Conservation (phyloP, 345 rosid species). For the Salix arbutifolia region DNA sequence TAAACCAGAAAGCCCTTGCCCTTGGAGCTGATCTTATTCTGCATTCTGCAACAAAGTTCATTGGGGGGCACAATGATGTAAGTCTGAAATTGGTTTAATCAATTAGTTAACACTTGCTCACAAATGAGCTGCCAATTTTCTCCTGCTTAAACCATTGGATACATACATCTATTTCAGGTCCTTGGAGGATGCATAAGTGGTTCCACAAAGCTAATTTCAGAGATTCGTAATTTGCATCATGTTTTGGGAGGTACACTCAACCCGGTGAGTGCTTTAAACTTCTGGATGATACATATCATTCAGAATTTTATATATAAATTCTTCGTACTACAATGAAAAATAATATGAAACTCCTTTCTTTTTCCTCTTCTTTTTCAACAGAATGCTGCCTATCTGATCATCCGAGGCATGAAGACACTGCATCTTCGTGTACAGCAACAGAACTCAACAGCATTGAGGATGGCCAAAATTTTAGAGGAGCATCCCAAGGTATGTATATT, state of each 20-base stretch:
- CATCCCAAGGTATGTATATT: constrained; percentile 76
- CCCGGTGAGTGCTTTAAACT: constrained; percentile 51
- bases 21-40: constrained; percentile 94
- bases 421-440: constrained; percentile 99
- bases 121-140: neutral
- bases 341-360: neutral
- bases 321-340: neutral
- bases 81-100: constrained; percentile 20
- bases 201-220: constrained; percentile 54
- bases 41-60: constrained; percentile 89
- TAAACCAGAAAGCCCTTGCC: constrained; percentile 91
- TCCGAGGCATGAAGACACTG: constrained; percentile 99
- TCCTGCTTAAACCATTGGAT: neutral
- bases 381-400: constrained; percentile 91
- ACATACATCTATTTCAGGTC: constrained; percentile 49
- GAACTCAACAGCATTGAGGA: constrained; percentile 82
- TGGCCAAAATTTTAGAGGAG: constrained; percentile 99
- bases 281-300: too few relatives aligned
- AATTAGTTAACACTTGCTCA: neutral
- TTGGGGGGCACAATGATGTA: constrained; percentile 97
- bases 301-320: neutral
- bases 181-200: constrained; percentile 96
- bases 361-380: constrained; percentile 24
- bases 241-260: constrained; percentile 88
- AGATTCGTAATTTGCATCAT: constrained; percentile 87